These are phyloP conservation scores for Salix caprea DNA, from an alignment of 345 rosid genomes.

Conservation along the genomic window DNA sequence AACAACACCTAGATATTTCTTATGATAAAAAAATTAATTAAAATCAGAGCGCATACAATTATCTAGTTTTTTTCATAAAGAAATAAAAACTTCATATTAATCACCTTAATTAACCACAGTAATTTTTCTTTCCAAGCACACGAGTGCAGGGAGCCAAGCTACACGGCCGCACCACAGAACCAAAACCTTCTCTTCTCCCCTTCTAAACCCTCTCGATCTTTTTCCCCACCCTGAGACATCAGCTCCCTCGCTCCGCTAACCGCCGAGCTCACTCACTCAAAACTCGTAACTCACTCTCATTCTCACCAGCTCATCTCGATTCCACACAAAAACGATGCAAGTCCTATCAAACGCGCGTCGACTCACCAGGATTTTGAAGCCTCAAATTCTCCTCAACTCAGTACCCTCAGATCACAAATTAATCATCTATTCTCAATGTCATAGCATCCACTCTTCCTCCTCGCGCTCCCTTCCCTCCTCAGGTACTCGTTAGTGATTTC, in stretches of 20 bases:
- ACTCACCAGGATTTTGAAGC: slow-evolving; percentile 35
- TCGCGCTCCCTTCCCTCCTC: slow-evolving; percentile 12
- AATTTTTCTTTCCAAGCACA: no score
- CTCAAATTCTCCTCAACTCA: slow-evolving; percentile 20
- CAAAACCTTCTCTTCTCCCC: neutral
- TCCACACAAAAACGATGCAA: slow-evolving; percentile 29
- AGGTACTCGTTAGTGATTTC: slow-evolving; percentile 21
- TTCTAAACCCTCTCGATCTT: neutral
- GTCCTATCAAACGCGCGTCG: slow-evolving; percentile 38
- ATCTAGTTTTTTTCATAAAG: no score
- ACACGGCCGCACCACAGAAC: neutral
- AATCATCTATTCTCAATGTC: slow-evolving; percentile 24
- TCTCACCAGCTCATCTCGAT: neutral
- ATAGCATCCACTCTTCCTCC: slow-evolving; percentile 4
- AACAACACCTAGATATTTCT: no score
- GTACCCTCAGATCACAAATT: slow-evolving; percentile 11
- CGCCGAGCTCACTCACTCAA: slow-evolving; percentile 10
- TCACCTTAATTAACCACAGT: no score
- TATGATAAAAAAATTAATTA: no score
- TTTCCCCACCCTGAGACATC: neutral
- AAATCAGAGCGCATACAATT: no score
- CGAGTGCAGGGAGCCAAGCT: slow-evolving; percentile 3
- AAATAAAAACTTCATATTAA: no score
- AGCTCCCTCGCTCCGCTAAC: neutral
- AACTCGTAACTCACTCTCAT: neutral